phyloP scores from a whole-genome alignment of 495 filamentous ascomycete species.

The Tuber borchii region DNA sequence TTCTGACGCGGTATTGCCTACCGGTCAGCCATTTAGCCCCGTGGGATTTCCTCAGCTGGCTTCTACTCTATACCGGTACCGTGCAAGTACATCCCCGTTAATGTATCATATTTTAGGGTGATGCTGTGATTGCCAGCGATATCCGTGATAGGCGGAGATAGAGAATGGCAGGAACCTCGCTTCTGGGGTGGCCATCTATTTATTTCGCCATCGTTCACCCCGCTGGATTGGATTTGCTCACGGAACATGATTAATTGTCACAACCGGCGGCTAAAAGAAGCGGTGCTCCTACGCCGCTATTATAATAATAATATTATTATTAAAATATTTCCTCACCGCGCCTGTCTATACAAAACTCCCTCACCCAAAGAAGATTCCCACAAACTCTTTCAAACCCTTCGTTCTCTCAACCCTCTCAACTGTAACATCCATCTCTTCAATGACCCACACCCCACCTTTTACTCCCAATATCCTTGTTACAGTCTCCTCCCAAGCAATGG shows the following conservation, averaged over 20 bases:
- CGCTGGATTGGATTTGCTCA: not conserved
- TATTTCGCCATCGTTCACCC: no score
- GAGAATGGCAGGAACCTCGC: no score
- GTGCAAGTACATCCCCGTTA: no score
- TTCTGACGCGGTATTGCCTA: no score
- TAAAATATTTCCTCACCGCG: not conserved
- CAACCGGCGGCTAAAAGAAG: not conserved
- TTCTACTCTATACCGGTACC: no score
- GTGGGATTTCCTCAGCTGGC: no score
- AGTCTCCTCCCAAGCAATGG: constrained; percentile 47
- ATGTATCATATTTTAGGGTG: no score
- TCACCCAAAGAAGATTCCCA: constrained; percentile 17
- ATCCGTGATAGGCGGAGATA: no score
- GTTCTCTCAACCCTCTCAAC: constrained; percentile 35
- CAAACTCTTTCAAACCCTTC: constrained; percentile 18
- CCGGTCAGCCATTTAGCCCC: no score
- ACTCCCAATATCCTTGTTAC: constrained; percentile 46
- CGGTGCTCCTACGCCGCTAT: not conserved
- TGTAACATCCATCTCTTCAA: constrained; percentile 36
- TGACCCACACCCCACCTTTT: constrained; percentile 41
- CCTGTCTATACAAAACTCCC: not conserved
- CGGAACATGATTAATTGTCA: not conserved
- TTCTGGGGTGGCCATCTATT: no score
- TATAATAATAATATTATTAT: no score
- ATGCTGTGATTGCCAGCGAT: no score